phyloP scores from a whole-genome alignment of 768 basidiomycete species.

The Pleurotus djamor region DNA sequence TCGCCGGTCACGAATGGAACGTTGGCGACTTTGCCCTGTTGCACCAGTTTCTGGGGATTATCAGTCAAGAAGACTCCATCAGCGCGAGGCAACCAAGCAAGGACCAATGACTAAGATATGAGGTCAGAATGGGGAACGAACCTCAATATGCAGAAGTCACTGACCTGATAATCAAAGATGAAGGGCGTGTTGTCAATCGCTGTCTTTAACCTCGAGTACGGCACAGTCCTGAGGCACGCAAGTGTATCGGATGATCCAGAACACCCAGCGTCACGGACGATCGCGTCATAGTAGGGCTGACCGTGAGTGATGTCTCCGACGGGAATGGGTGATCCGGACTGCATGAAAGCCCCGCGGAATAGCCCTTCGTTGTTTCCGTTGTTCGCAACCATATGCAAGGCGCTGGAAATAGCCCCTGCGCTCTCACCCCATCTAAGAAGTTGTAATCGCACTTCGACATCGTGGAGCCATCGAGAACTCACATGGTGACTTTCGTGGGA shows the following conservation, averaged over 20 bases:
- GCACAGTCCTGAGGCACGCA: conserved; percentile 37
- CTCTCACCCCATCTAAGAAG: conserved; percentile 47
- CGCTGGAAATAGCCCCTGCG: conserved; percentile 53
- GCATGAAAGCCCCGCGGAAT: conserved; percentile 51
- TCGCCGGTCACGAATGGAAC: conserved; percentile 40
- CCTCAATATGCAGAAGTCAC: not conserved
- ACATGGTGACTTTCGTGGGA: conserved; percentile 51
- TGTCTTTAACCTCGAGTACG: conserved; percentile 33
- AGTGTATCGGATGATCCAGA: conserved; percentile 35
- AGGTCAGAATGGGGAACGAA: not conserved
- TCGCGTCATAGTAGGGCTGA: conserved; percentile 42
- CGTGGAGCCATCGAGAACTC: not conserved
- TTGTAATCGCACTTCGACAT: not conserved
- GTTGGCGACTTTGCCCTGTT: conserved; percentile 40
- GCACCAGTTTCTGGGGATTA: conserved; percentile 37
- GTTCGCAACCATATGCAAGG: conserved; percentile 47
- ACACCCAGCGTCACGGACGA: conserved; percentile 40
- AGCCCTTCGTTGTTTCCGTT: conserved; percentile 41
- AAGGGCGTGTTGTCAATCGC: conserved; percentile 40
- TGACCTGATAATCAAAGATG: conserved; percentile 42
- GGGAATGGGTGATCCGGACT: conserved; percentile 47
- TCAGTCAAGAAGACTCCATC: conserved; percentile 51
- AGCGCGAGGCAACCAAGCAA: conserved; percentile 47
- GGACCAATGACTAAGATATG: conserved; percentile 32
- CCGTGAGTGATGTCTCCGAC: conserved; percentile 41